Conservation (phyloP, 768 basidiomycete genomes). For the Paxillus involutus region DNA sequence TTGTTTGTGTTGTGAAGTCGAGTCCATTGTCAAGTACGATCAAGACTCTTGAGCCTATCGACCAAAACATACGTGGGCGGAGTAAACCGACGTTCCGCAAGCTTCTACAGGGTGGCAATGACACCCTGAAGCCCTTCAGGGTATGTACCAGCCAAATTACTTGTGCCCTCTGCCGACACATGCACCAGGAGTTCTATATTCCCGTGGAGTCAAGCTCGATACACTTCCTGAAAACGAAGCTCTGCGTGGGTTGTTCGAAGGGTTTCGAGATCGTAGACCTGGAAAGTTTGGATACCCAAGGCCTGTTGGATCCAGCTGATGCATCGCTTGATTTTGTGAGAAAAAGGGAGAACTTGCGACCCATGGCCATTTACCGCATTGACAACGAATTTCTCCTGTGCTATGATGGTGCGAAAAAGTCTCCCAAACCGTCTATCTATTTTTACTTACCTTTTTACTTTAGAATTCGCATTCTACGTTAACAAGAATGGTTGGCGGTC, state of each 20-base stretch:
- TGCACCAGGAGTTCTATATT: constrained; percentile 90
- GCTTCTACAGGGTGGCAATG: constrained; percentile 90
- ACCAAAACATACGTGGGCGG: constrained; percentile 76
- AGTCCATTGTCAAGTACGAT: constrained; percentile 95
- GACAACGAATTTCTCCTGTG: constrained; percentile 96
- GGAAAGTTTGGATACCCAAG: constrained; percentile 95
- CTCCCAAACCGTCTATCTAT: neutral
- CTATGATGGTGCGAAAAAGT: constrained; percentile 78
- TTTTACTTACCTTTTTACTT: constrained; percentile 6
- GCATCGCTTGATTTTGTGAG: constrained; percentile 90
- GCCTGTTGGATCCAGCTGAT: constrained; percentile 90
- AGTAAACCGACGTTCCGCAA: constrained; percentile 94
- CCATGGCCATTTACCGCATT: constrained; percentile 96
- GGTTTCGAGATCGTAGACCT: constrained; percentile 99
- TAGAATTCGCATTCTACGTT: constrained; percentile 99
- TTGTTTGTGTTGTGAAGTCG: constrained; percentile 97
- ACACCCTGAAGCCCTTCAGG: constrained; percentile 89
- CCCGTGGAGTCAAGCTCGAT: constrained; percentile 96
- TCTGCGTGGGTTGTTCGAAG: constrained; percentile 95
- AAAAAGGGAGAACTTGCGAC: constrained; percentile 82
- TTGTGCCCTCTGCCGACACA: neutral
- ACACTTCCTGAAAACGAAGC: constrained; percentile 94
- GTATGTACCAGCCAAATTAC: constrained; percentile 38
- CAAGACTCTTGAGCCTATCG: constrained; percentile 95
- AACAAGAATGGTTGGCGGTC: constrained; percentile 95